Conservation (phyloP, 2,329 filamentous ascomycete genomes). For the Xylariaceae sp. region DNA sequence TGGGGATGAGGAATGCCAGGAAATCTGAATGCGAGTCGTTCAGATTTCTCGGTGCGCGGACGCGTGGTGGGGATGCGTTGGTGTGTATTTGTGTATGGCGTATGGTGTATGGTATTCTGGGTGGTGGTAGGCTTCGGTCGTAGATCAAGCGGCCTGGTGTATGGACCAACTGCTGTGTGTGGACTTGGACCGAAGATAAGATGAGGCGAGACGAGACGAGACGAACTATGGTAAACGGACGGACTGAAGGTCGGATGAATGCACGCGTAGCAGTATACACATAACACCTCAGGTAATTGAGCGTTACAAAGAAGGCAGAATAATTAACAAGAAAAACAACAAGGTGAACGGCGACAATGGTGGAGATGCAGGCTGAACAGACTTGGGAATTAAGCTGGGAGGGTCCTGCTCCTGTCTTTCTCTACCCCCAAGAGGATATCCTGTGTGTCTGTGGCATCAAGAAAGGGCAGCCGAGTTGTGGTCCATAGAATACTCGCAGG, state of each 20-base stretch:
- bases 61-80: conserved; percentile 11
- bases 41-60: conserved; percentile 8
- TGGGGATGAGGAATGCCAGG: conserved; percentile 33
- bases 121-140: conserved; percentile 32
- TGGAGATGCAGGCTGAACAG: conserved; percentile 13
- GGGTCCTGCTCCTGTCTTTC: neutral
- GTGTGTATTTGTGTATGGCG: conserved; percentile 18
- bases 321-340: conserved; percentile 11
- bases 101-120: conserved; percentile 13
- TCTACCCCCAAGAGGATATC: neutral
- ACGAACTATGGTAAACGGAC: conserved; percentile 24
- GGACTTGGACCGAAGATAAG: conserved; percentile 1
- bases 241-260: conserved; percentile 25
- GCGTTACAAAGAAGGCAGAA: conserved; percentile 13
- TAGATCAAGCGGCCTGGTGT: conserved; percentile 32
- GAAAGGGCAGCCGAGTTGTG: conserved; percentile 7
- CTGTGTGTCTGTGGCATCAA: conserved; percentile 3
- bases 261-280: conserved; percentile 31
- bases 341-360: conserved; percentile 19
- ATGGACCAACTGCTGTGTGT: conserved; percentile 16
- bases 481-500: conserved; percentile 1
- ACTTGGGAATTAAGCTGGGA: conserved; percentile 11
- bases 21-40: conserved; percentile 26
- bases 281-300: conserved; percentile 7
- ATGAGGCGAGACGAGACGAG: neutral